Evolutionary conservation across 179 eudicot genomes (phyloP).

Genomic region (Amaranthus tricolor): DNA sequence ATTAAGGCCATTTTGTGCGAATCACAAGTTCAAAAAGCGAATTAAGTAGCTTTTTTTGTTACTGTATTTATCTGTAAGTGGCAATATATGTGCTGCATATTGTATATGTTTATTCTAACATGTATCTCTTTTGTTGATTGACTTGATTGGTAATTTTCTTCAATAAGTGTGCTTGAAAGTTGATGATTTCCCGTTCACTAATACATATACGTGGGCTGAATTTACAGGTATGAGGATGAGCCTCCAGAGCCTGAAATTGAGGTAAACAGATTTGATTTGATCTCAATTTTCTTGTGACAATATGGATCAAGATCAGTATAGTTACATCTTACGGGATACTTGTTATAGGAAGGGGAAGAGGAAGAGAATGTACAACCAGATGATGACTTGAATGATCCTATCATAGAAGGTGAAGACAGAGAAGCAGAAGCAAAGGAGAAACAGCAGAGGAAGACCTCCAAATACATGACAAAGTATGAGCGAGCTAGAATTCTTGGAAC

Average conservation of each 20-base stretch:
- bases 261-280: constrained; percentile 8
- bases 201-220: not conserved
- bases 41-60: too few species aligned
- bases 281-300: not conserved
- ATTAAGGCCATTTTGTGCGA: too few species aligned
- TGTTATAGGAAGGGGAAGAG: constrained; percentile 77
- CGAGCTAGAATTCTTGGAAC: constrained; percentile 86
- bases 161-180: too few species aligned
- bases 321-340: not conserved
- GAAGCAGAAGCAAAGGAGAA: constrained; percentile 47
- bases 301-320: constrained; percentile 4
- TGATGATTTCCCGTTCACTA: too few species aligned
- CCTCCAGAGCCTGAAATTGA: constrained; percentile 66
- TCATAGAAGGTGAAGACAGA: constrained; percentile 64
- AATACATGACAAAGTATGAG: constrained; percentile 86
- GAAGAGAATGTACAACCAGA: constrained; percentile 43
- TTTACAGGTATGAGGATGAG: constrained; percentile 66
- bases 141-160: too few species aligned
- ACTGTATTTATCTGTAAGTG: too few species aligned
- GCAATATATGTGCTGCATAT: too few species aligned
- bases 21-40: too few species aligned
- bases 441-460: constrained; percentile 62
- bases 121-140: too few species aligned
- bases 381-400: constrained; percentile 64
- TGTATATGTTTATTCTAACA: too few species aligned